phyloP scores from a whole-genome alignment of 2,329 filamentous ascomycete genomes.

The Beauveria asiatica region DNA sequence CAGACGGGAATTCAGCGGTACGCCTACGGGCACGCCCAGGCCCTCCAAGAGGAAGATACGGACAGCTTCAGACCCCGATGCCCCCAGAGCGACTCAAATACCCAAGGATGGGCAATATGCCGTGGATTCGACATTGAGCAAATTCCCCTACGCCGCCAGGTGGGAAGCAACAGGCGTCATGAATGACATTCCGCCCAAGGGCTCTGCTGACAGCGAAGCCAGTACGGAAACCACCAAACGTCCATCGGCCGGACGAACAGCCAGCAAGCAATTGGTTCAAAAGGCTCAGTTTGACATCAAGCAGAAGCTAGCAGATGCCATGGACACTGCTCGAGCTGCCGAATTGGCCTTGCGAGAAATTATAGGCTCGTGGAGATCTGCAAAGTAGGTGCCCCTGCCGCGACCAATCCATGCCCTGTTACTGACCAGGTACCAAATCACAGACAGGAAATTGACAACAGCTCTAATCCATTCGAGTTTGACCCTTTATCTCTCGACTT shows the following conservation, averaged over 20 bases:
- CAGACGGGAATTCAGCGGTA: constrained; percentile 47
- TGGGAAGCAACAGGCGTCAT: constrained; percentile 76
- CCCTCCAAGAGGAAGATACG: constrained; percentile 30
- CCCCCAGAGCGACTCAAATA: constrained; percentile 29
- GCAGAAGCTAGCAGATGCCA: constrained; percentile 57
- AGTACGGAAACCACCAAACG: constrained; percentile 28
- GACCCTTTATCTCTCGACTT: constrained; percentile 81
- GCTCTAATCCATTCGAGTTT: constrained; percentile 62
- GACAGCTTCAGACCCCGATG: constrained; percentile 31
- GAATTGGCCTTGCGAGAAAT: constrained; percentile 81
- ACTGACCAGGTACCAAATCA: constrained; percentile 13
- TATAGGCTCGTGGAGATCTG: constrained; percentile 70
- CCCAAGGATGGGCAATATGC: constrained; percentile 34
- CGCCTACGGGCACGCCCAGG: constrained; percentile 44
- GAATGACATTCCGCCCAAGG: constrained; percentile 55
- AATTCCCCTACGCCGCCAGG: constrained; percentile 46
- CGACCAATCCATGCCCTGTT: not conserved
- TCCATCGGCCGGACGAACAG: constrained; percentile 30
- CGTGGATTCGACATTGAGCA: constrained; percentile 43
- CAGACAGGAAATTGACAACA: constrained; percentile 47
- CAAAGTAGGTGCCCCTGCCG: constrained; percentile 54
- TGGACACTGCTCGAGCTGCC: constrained; percentile 73
- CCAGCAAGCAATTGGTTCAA: constrained; percentile 43
- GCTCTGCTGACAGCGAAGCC: constrained; percentile 24
- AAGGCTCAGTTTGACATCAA: constrained; percentile 57